Conservation (phyloP, 2,329 filamentous ascomycete species). For the Botrytis medusae region DNA sequence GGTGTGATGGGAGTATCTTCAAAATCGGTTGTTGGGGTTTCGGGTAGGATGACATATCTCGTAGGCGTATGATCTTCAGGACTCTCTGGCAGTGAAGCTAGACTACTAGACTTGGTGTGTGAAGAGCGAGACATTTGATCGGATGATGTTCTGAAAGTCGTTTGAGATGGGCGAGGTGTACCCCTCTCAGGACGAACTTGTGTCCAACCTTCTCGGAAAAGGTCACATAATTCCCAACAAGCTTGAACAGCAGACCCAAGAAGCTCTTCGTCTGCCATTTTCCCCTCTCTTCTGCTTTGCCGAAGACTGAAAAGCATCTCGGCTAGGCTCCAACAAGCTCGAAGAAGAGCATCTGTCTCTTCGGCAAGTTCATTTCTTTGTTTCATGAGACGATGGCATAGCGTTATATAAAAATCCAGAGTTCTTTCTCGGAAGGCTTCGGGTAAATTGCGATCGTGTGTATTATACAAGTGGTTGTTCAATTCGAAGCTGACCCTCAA, state of each 20-base stretch:
- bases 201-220: constrained; percentile 90
- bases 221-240: constrained; percentile 91
- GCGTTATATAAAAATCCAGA: constrained; percentile 88
- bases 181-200: constrained; percentile 82
- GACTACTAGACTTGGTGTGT: constrained; percentile 42
- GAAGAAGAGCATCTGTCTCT: constrained; percentile 80
- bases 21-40: constrained; percentile 93
- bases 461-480: constrained; percentile 93
- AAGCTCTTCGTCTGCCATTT: constrained; percentile 75
- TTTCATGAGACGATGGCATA: constrained; percentile 96
- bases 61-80: constrained; percentile 39
- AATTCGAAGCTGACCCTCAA: constrained; percentile 91
- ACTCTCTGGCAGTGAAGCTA: constrained; percentile 51
- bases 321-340: constrained; percentile 85
- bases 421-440: constrained; percentile 87
- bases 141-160: constrained; percentile 54
- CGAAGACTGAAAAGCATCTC: constrained; percentile 92
- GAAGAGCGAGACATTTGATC: constrained; percentile 35
- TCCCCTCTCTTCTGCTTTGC: constrained; percentile 75
- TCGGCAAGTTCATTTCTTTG: constrained; percentile 75
- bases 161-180: constrained; percentile 79
- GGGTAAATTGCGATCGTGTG: constrained; percentile 79
- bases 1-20: constrained; percentile 85
- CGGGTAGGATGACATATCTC: constrained; percentile 50
- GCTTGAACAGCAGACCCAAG: constrained; percentile 86